These are phyloP conservation scores for Lodderomyces jiufengensis DNA, from an alignment of 1,139 yeast genomes.

Conservation along the genomic window DNA sequence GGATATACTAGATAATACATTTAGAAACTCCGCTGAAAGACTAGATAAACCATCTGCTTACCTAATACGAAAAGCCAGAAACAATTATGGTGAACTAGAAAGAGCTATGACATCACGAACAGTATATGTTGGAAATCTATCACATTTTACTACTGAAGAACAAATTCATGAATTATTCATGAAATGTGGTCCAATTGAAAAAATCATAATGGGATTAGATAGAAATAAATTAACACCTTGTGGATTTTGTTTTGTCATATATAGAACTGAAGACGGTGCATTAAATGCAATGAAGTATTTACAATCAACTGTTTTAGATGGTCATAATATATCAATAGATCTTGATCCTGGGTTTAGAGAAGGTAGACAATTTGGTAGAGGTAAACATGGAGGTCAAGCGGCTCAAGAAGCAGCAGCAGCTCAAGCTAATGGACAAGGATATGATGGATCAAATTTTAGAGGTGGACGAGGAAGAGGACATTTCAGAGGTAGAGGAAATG, in stretches of 20 bases:
- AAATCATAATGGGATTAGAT: conserved; percentile 91
- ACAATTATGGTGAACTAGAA: conserved; percentile 55
- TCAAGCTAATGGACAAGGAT: conserved; percentile 16
- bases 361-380: conserved; percentile 94
- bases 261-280: conserved; percentile 63
- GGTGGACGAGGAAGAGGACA: conserved; percentile 31
- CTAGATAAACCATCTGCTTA: conserved; percentile 78
- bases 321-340: conserved; percentile 75
- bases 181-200: conserved; percentile 71
- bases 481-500: conserved; percentile 20
- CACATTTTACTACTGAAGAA: conserved; percentile 90
- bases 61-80: conserved; percentile 67
- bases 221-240: conserved; percentile 87
- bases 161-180: conserved; percentile 83
- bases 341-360: conserved; percentile 93
- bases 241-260: conserved; percentile 91
- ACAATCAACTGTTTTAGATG: conserved; percentile 78
- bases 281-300: conserved; percentile 77
- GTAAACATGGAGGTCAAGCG: conserved; percentile 83
- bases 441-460: conserved; percentile 25
- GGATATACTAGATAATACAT: conserved; percentile 41
- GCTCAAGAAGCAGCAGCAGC: conserved; percentile 33
- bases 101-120: conserved; percentile 66
- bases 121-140: conserved; percentile 78
- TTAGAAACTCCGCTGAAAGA: conserved; percentile 53